phyloP scores from a whole-genome alignment of 1,284 basidiomycete genomes.

The Mycena sp. region DNA sequence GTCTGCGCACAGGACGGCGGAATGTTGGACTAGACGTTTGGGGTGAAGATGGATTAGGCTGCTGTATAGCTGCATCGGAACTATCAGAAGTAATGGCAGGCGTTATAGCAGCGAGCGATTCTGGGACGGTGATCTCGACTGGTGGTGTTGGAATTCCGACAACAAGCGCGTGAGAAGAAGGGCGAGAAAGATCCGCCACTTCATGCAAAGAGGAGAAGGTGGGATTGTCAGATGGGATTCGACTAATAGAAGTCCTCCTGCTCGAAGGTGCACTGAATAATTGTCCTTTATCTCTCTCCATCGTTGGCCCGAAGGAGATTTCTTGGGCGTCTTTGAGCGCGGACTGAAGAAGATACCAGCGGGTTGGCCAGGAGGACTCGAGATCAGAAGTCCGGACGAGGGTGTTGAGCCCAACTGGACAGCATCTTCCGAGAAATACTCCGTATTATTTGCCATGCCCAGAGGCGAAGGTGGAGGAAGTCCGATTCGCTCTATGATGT shows the following conservation, averaged over 20 bases:
- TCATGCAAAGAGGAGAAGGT: conserved; percentile 41
- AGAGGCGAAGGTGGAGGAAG: conserved; percentile 76
- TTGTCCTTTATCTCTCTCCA: conserved; percentile 56
- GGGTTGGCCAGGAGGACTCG: conserved; percentile 92
- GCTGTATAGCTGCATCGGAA: background rate
- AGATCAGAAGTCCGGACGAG: conserved; percentile 90
- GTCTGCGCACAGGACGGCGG: conserved; percentile 31
- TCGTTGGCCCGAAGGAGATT: conserved; percentile 38
- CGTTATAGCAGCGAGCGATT: background rate
- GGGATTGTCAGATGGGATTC: conserved; percentile 22
- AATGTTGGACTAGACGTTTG: conserved; percentile 27
- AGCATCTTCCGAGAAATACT: conserved; percentile 82
- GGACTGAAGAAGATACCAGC: conserved; percentile 97
- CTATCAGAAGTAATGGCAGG: background rate
- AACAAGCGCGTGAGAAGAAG: background rate
- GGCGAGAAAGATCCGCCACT: conserved; percentile 26
- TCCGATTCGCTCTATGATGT: conserved; percentile 46
- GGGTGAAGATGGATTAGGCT: conserved; percentile 6
- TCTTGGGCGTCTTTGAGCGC: conserved; percentile 47
- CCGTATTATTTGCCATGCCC: conserved; percentile 79
- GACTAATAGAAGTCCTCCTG: conserved; percentile 35
- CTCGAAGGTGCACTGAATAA: conserved; percentile 37
- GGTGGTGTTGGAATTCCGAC: conserved; percentile 1
- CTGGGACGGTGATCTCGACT: background rate
- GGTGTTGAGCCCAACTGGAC: conserved; percentile 79